These are phyloP conservation scores for Nannochloris sp. DNA, from an alignment of 139 green algal species.

Conservation along the genomic window DNA sequence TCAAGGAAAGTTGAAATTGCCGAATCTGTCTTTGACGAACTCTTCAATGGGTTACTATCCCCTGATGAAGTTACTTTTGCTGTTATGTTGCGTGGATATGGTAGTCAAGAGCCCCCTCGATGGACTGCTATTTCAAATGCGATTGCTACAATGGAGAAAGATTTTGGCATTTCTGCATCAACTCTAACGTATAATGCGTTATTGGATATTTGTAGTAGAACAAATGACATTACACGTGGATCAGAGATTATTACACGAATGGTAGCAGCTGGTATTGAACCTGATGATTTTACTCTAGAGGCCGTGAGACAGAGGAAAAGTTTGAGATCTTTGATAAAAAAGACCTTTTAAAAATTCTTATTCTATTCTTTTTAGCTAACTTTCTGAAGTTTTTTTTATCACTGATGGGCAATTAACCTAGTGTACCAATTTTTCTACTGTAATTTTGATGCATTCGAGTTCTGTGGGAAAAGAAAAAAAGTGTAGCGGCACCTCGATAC, in stretches of 20 bases:
- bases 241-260: conserved; percentile 77
- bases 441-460: no score
- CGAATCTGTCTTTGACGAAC: conserved; percentile 63
- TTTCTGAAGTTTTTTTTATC: no score
- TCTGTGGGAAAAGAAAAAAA: no score
- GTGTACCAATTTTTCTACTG: no score
- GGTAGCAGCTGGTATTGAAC: conserved; percentile 30
- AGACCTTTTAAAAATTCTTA: conserved; percentile 4
- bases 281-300: conserved; percentile 57
- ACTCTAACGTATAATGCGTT: conserved; percentile 70
- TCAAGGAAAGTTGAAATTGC: conserved; percentile 70
- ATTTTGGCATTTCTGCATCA: conserved; percentile 28
- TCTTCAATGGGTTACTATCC: conserved; percentile 51
- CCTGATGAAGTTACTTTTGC: conserved; percentile 73
- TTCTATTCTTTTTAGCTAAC: not conserved
- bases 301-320: conserved; percentile 35
- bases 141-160: conserved; percentile 56
- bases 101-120: conserved; percentile 42
- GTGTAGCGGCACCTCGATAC: no score
- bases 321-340: conserved; percentile 50
- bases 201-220: conserved; percentile 65
- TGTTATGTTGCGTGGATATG: conserved; percentile 72
- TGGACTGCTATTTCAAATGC: conserved; percentile 59
- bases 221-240: conserved; percentile 62
- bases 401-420: no score